Evolutionary conservation across 1,284 basidiomycete species (phyloP), one percentile per base, ranked within the genome.

Genomic region (Microbotryum intermedium): DNA sequence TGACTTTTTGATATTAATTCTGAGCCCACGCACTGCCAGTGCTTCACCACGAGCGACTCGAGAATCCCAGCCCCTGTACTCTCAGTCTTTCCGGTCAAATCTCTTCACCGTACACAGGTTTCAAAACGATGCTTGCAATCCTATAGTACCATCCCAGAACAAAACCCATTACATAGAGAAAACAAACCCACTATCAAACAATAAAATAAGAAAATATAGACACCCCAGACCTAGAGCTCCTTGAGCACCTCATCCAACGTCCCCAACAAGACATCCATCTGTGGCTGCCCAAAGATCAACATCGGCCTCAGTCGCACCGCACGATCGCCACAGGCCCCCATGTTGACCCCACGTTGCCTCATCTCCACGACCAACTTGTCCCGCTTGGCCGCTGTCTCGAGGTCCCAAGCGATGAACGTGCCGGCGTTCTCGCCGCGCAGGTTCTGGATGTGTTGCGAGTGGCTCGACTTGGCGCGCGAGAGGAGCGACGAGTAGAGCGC

Each of bases 361-460:
- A 80, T 77, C 58, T 72, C 70, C 42, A 64, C 69, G 53, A 80
- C 70, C 60, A 80, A 76, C 50, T 39, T 23, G 49, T 81, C 79
- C 26, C 80, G 69, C 63, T 69, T 55, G n/a, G 64, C 65, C 0
- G 76, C 52, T 8, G 70, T 71, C 10, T 66, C 67, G 42, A 76
- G 72, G 69, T 81, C 80, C 67, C 76, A 81, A 0, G 79, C 76
- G 62, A 80, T 73, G 70, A 79, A 81, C 1, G 79, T 81, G 2
- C 79, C 80, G 43, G 75, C 68, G 9, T 74, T 73, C 65, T 79
- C 72, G 16, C 80, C 80, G 46, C 80, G 69, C 44, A 80, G 72
- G 65, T 74, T 76, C 48, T 67, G 65, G 16, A 79, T 69, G 52
- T 73, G 67, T 26, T 28, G 53, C 26, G 44, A 46, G 59, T 9